Evolutionary conservation across 1,284 basidiomycete species (phyloP).

Genomic region (Veloporphyrellus conicus): DNA sequence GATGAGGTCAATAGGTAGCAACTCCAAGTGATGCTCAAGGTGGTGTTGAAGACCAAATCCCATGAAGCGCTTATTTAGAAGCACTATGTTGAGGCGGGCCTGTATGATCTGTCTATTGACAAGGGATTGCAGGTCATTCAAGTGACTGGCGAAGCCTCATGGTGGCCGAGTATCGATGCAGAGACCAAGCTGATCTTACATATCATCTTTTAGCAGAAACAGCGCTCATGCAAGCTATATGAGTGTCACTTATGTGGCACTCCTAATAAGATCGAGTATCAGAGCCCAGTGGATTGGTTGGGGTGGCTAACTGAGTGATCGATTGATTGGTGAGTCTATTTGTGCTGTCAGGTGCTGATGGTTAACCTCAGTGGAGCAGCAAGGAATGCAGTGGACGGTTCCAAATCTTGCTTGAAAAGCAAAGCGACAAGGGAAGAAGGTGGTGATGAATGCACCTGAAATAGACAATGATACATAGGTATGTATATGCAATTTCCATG

Average conservation of each 20-base stretch:
- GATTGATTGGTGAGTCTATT: slow-evolving; percentile 19
- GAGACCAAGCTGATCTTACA: slow-evolving; percentile 27
- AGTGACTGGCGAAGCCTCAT: slow-evolving; percentile 22
- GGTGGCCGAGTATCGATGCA: slow-evolving; percentile 23
- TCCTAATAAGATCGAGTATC: slow-evolving; percentile 20
- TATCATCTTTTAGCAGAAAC: slow-evolving; percentile 24
- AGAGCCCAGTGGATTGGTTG: slow-evolving; percentile 15
- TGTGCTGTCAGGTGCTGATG: not conserved
- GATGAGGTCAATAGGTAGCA: slow-evolving; percentile 12
- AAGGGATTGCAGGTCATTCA: slow-evolving; percentile 21
- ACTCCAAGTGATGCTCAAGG: slow-evolving; percentile 18
- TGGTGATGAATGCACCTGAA: slow-evolving; percentile 6
- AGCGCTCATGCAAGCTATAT: slow-evolving; percentile 17
- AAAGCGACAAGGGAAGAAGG: slow-evolving; percentile 13
- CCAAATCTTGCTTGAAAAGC: slow-evolving; percentile 25
- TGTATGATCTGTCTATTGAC: slow-evolving; percentile 26
- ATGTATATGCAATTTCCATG: slow-evolving; percentile 28
- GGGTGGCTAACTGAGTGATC: slow-evolving; percentile 29
- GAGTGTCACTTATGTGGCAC: slow-evolving; percentile 24
- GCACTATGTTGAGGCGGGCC: slow-evolving; percentile 23
- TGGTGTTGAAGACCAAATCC: slow-evolving; percentile 18
- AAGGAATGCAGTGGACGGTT: slow-evolving; percentile 18
- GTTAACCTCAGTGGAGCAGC: too few species aligned
- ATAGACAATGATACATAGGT: slow-evolving; percentile 22
- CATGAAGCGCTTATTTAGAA: slow-evolving; percentile 23